Evolutionary conservation across 2,329 filamentous ascomycete genomes (phyloP), one percentile per base, ranked within the genome.

Genomic region (Beauveria sp.): DNA sequence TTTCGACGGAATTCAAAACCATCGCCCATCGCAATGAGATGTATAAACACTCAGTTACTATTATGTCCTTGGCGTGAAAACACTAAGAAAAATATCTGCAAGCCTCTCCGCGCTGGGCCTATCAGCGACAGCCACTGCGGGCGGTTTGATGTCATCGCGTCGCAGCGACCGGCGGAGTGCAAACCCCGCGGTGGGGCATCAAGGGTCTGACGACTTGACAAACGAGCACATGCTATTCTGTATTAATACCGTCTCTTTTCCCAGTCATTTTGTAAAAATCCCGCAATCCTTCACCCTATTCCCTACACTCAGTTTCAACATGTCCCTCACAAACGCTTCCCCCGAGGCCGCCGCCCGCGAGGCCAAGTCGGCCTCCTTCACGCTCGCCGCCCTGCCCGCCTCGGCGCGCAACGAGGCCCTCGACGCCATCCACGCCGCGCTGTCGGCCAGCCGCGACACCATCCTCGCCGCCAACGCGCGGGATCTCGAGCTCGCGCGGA

Each of bases 291-390:
- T 34, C 34, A 0, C 12, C 20, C 28, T 10, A 5, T 2, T 22
- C 24, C 34, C 28, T 28, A 3, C 14, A 22, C 44, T 44, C 28
- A 12, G 18, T 37, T 12, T 1, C n/a, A 62, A 59, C 65, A 96
- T 97, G 94, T 96, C 93, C 66, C 81, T 97, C 62, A 96, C 92
- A 54, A 92, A 90, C 73, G 90, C 89, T 59, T 88, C 88, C 37
- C 90, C 93, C 53, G 79, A 84, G 60, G 86, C 92, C 66, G 89
- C 90, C 57, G 93, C 93, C 43, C 81, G 81, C 68, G 83, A 87
- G 53, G 93, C 93, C 64, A 92, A 92, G 70, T 77, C 83, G 52
- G 91, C 93, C 18, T 96, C 94, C 37, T 89, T 91, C 71, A 84
- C 85, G 57, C 85, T 99, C 50, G 91, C 92, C 54, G 89, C 90